Evolutionary conservation across 352 stramenopile species (phyloP).

Genomic region (Globisporangium spiculum): DNA sequence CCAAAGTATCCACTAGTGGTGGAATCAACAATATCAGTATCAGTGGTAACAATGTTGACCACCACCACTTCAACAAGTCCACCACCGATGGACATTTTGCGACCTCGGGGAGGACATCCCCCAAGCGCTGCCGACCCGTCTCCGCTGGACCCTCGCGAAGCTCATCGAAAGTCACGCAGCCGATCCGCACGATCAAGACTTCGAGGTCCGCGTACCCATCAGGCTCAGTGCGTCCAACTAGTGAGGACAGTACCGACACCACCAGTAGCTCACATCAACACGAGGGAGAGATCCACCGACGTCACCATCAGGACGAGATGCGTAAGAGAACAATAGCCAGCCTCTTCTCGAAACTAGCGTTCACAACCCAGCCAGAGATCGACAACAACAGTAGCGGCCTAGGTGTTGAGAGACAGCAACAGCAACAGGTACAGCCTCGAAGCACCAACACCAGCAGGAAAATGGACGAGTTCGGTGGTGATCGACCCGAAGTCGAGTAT

Average conservation of each 20-base stretch:
- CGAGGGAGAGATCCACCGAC: not conserved
- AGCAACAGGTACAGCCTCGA: not conserved
- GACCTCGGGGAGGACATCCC: slow-evolving; percentile 45
- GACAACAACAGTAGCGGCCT: slow-evolving; percentile 3
- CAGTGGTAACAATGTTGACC: not conserved
- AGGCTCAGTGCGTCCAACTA: slow-evolving; percentile 12
- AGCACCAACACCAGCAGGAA: not conserved
- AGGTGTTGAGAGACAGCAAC: not conserved
- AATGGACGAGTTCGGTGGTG: not conserved
- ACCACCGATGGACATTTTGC: slow-evolving; percentile 13
- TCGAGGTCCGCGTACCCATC: slow-evolving; percentile 50
- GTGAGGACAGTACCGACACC: not conserved
- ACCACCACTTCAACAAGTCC: not conserved
- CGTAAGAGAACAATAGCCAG: not conserved
- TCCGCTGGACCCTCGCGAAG: slow-evolving; percentile 54
- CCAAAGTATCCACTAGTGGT: not conserved
- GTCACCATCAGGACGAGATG: not conserved
- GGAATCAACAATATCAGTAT: not conserved
- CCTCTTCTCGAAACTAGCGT: slow-evolving; percentile 3
- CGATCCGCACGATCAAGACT: slow-evolving; percentile 46
- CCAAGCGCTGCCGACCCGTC: slow-evolving; percentile 61
- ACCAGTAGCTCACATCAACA: not conserved
- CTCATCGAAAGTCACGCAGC: slow-evolving; percentile 24
- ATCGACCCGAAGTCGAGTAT: not conserved
- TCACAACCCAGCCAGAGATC: not conserved